A percentile compares a stretch with the other conserved stretches of the same genome.
Conservation (phyloP, 768 basidiomycete species). For the Porphyrellus cyaneotinctus region DNA sequence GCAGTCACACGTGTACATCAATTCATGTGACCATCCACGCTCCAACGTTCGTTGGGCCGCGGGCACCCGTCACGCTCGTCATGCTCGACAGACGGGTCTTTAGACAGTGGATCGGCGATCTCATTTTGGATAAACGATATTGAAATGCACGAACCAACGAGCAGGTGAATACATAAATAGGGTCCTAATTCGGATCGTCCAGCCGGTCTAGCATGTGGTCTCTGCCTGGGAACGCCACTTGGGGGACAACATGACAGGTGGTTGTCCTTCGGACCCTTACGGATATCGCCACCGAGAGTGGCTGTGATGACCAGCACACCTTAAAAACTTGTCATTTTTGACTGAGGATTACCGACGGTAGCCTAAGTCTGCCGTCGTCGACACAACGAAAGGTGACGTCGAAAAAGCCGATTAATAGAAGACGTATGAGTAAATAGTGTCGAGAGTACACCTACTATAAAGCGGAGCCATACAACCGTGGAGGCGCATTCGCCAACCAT, state of each 20-base stretch:
- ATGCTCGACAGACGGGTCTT: not conserved
- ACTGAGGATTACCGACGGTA: constrained; percentile 23
- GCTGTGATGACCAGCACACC: constrained; percentile 28
- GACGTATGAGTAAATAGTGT: constrained; percentile 32
- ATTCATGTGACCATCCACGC: constrained; percentile 12
- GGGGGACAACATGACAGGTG: not conserved
- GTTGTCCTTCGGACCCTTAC: constrained; percentile 15
- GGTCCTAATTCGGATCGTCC: constrained; percentile 8
- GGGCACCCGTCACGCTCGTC: constrained; percentile 13
- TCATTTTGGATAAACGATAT: constrained; percentile 16
- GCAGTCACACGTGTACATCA: constrained; percentile 19
- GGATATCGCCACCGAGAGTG: constrained; percentile 22
- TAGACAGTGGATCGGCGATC: constrained; percentile 22
- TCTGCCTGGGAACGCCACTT: constrained; percentile 1
- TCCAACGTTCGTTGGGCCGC: constrained; percentile 15
- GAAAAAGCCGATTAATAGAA: constrained; percentile 26
- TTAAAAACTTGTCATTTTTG: constrained; percentile 26
- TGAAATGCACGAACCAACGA: constrained; percentile 24
- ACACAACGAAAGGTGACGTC: constrained; percentile 16
- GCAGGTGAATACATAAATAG: constrained; percentile 5
- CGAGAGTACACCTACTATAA: constrained; percentile 33
- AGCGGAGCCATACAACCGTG: constrained; percentile 21
- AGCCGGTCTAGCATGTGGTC: constrained; percentile 8
- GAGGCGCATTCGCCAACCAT: constrained; percentile 21
- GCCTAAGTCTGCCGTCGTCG: constrained; percentile 19